Evolutionary conservation across 2,329 filamentous ascomycete genomes (phyloP).

Genomic region (Ophiostoma populinum): DNA sequence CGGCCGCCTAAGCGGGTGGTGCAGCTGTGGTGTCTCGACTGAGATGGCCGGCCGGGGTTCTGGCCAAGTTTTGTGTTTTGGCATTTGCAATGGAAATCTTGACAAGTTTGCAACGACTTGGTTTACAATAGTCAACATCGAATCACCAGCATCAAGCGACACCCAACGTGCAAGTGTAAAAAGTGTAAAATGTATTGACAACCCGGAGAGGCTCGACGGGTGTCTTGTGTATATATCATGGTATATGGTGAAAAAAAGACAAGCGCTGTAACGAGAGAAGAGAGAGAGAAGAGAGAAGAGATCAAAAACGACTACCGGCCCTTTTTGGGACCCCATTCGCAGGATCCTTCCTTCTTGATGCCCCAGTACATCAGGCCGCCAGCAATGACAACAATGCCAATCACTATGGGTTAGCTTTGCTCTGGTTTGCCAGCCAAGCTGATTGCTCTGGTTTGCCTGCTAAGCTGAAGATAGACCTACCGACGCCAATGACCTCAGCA

Average conservation of each 20-base stretch:
- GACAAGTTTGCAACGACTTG: no score
- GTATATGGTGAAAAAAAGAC: neutral
- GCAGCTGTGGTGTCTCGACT: no score
- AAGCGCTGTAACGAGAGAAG: neutral
- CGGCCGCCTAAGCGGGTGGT: no score
- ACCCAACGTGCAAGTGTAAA: neutral
- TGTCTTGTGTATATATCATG: constrained; percentile 1
- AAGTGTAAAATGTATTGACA: neutral
- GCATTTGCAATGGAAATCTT: no score
- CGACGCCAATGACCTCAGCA: constrained; percentile 5
- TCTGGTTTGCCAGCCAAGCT: neutral
- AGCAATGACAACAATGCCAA: constrained; percentile 2
- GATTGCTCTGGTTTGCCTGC: neutral
- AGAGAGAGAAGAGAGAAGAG: neutral
- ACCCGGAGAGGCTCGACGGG: constrained; percentile 2
- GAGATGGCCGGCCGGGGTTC: no score
- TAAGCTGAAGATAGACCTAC: neutral
- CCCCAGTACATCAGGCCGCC: constrained; percentile 7
- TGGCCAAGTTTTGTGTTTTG: no score
- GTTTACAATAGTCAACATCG: no score
- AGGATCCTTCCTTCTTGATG: constrained; percentile 4
- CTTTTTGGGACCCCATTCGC: constrained; percentile 4
- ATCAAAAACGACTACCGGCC: neutral
- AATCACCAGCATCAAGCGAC: neutral
- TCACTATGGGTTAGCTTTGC: no score